phyloP scores from a whole-genome alignment of 345 rosid species.

The Brassica napus region DNA sequence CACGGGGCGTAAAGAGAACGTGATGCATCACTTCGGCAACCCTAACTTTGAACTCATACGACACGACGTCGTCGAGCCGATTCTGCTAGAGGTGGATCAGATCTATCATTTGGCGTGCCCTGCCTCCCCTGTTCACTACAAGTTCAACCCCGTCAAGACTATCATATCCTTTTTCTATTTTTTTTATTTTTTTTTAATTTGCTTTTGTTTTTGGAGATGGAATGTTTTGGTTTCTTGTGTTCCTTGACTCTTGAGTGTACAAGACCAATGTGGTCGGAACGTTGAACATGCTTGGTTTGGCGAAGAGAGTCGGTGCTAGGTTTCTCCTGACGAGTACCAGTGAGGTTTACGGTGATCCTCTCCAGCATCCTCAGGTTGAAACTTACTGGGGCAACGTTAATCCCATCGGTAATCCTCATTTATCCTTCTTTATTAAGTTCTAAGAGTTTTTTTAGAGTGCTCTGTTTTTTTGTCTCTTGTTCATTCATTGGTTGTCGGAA shows the following conservation, averaged over 20 bases:
- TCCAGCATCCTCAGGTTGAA: conserved; percentile 84
- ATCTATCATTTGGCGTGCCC: conserved; percentile 92
- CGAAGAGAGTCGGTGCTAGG: conserved; percentile 78
- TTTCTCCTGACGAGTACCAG: conserved; percentile 91
- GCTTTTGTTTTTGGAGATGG: not conserved
- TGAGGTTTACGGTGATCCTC: conserved; percentile 89
- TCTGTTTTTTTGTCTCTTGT: not conserved
- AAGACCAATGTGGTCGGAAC: conserved; percentile 90
- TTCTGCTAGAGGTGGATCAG: conserved; percentile 84
- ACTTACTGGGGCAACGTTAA: conserved; percentile 93
- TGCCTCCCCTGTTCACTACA: conserved; percentile 88
- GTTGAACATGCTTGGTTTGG: conserved; percentile 78
- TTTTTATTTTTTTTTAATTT: not conserved
- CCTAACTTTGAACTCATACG: conserved; percentile 75
- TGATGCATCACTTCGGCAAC: conserved; percentile 72
- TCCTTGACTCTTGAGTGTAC: conserved; percentile 47
- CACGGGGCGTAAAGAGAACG: conserved; percentile 74
- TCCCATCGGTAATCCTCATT: conserved; percentile 58
- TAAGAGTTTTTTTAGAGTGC: not conserved
- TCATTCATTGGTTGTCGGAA: not conserved
- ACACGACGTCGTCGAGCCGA: conserved; percentile 82
- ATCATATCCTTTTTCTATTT: conserved; percentile 62
- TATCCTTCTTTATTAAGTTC: not conserved
- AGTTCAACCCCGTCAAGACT: conserved; percentile 87
- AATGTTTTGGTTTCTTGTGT: not conserved